These are phyloP conservation scores for Athelia psychrophila DNA, from an alignment of 1,284 basidiomycete genomes.

Conservation along the genomic window DNA sequence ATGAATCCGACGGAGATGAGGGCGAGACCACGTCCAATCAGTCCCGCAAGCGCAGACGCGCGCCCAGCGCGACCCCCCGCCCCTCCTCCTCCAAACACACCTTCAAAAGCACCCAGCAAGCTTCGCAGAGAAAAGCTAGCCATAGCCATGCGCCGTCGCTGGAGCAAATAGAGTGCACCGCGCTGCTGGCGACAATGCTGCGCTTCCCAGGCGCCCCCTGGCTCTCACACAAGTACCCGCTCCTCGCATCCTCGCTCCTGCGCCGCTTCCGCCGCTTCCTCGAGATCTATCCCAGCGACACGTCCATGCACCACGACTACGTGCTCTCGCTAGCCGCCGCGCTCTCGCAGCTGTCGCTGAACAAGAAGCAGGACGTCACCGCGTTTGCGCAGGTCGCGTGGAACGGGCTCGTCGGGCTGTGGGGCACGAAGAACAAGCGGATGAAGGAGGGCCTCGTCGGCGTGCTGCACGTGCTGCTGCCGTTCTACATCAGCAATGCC, in stretches of 20 bases:
- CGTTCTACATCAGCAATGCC: conserved; percentile 51
- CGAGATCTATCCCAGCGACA: conserved; percentile 59
- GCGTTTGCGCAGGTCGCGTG: conserved; percentile 61
- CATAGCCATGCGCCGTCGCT: conserved; percentile 38
- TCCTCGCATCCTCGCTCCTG: conserved; percentile 55
- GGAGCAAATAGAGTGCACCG: conserved; percentile 71
- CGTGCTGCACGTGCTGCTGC: conserved; percentile 67
- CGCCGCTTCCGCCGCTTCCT: conserved; percentile 68
- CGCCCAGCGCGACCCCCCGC: conserved; percentile 16
- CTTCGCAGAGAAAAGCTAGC: neutral
- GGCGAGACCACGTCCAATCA: conserved; percentile 21
- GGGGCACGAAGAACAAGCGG: conserved; percentile 71
- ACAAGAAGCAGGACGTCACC: conserved; percentile 56
- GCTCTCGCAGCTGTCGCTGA: conserved; percentile 72
- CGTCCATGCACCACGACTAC: conserved; percentile 73
- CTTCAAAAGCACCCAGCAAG: conserved; percentile 12
- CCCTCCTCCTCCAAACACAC: conserved; percentile 10
- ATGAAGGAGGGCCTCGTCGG: conserved; percentile 70
- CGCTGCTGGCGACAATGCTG: conserved; percentile 67
- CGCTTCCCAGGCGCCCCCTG: conserved; percentile 57
- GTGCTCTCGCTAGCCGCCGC: conserved; percentile 66
- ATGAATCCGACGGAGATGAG: conserved; percentile 24
- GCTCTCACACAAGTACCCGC: conserved; percentile 31
- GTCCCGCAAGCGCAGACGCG: conserved; percentile 32
- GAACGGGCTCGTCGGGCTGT: conserved; percentile 64